Evolutionary conservation across 495 filamentous ascomycete species (phyloP).

Genomic region (Ascobolus immersus): DNA sequence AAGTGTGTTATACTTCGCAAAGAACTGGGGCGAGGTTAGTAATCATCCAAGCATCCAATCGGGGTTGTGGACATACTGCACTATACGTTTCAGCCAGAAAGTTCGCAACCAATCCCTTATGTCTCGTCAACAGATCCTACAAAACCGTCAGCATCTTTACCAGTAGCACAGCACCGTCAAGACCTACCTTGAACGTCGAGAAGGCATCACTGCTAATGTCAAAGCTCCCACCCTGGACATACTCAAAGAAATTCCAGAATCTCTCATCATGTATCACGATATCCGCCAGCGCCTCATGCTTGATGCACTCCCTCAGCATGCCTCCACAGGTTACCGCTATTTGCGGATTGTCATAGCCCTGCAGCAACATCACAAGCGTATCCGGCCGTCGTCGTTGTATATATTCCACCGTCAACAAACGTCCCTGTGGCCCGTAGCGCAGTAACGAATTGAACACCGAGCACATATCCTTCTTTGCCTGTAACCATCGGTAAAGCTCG

Average conservation of each 20-base stretch:
- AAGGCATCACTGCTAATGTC: conserved; percentile 95
- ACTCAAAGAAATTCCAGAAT: conserved; percentile 96
- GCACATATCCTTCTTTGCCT: conserved; percentile 28
- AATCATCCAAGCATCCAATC: too few relatives aligned
- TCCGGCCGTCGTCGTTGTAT: conserved; percentile 64
- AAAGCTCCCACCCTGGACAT: conserved; percentile 85
- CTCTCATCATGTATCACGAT: conserved; percentile 83
- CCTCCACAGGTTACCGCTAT: conserved; percentile 82
- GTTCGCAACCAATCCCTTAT: conserved; percentile 64
- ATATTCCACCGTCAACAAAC: conserved; percentile 47
- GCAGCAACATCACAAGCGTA: conserved; percentile 64
- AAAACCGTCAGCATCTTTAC: not conserved
- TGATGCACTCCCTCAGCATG: conserved; percentile 73
- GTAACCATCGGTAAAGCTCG: conserved; percentile 63
- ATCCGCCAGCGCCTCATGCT: conserved; percentile 65
- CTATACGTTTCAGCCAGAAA: conserved; percentile 75
- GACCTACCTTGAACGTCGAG: conserved; percentile 64
- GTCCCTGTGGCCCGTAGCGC: conserved; percentile 14
- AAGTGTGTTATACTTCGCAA: conserved; percentile 64
- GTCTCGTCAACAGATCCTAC: conserved; percentile 83
- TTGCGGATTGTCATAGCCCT: conserved; percentile 59
- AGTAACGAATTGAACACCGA: conserved; percentile 15
- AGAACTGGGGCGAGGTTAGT: conserved; percentile 32
- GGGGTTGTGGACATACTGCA: conserved; percentile 5
- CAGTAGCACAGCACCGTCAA: not conserved